These are phyloP conservation scores for Westerdykella ornata DNA, from an alignment of 2,329 filamentous ascomycete genomes.

Conservation along the genomic window DNA sequence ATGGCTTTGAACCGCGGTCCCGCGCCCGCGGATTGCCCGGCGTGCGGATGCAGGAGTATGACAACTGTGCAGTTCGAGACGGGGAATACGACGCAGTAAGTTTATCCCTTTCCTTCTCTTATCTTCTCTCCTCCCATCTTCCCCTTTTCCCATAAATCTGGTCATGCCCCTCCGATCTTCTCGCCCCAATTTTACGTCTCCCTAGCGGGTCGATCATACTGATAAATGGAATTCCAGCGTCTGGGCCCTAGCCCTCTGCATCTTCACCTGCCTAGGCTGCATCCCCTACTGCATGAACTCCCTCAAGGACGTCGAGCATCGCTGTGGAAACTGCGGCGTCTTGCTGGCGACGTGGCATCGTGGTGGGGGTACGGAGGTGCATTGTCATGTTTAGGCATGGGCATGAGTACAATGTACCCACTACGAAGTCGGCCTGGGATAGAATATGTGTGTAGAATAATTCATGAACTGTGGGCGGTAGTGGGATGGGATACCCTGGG, in stretches of 20 bases:
- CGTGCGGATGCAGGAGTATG: slow-evolving; percentile 39
- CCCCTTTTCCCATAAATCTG: too few species aligned
- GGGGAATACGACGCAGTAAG: slow-evolving; percentile 41
- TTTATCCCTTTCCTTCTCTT: slow-evolving; percentile 5
- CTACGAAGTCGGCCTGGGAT: too few species aligned
- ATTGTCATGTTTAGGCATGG: slow-evolving; percentile 36
- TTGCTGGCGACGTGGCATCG: slow-evolving; percentile 46
- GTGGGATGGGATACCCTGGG: too few species aligned
- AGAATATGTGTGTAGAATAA: too few species aligned
- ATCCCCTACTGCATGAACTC: slow-evolving; percentile 45
- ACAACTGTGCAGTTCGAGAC: slow-evolving; percentile 31
- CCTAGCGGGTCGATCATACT: not conserved
- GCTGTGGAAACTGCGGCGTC: slow-evolving; percentile 43
- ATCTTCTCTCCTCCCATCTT: too few species aligned
- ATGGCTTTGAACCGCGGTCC: slow-evolving; percentile 28
- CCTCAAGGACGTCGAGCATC: slow-evolving; percentile 46
- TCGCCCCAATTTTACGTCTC: not conserved
- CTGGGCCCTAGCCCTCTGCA: slow-evolving; percentile 44
- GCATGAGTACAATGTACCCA: too few species aligned
- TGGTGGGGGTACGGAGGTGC: slow-evolving; percentile 43
- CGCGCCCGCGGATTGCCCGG: slow-evolving; percentile 45
- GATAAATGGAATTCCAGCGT: slow-evolving; percentile 28
- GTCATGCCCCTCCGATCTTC: too few species aligned
- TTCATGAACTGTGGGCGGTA: too few species aligned
- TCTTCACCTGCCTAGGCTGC: slow-evolving; percentile 41